Evolutionary conservation across 1,284 basidiomycete species (phyloP).

Genomic region (Trichosporon sp.): DNA sequence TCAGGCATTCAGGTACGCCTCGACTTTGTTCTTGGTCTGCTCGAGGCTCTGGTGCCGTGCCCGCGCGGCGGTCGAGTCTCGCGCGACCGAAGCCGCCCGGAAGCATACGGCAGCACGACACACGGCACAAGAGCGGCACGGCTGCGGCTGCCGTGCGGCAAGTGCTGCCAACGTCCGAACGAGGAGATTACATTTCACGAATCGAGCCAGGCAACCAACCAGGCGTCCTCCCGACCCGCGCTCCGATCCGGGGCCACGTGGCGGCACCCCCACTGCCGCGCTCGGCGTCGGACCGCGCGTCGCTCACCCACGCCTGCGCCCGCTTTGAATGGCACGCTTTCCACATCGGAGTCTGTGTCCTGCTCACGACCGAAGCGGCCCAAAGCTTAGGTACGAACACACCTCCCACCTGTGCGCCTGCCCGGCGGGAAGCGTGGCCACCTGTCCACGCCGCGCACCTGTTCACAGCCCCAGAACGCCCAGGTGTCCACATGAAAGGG

Average conservation of each 20-base stretch:
- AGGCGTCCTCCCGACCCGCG: not conserved
- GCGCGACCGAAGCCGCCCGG: not conserved
- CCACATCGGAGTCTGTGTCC: not conserved
- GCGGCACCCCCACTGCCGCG: not conserved
- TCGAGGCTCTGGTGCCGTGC: not conserved
- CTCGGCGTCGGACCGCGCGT: not conserved
- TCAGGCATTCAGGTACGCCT: not conserved
- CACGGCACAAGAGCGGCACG: not conserved
- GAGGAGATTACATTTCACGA: not conserved
- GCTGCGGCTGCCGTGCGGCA: not conserved
- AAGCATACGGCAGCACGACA: not conserved
- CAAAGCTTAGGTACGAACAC: not conserved
- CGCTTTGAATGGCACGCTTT: not conserved
- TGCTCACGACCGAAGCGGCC: not conserved
- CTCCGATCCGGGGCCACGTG: not conserved
- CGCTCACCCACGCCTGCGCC: not conserved
- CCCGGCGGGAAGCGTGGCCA: not conserved
- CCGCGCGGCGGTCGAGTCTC: not conserved
- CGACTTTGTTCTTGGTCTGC: not conserved
- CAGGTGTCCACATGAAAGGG: not conserved
- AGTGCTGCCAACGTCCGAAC: not conserved
- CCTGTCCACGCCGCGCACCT: not conserved
- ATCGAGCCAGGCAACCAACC: not conserved
- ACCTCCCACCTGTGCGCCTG: not conserved
- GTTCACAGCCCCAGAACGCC: not conserved